Base-by-base conservation (phyloP, 2,329 filamentous ascomycete genomes). In the Pezicula rhizophila region DNA sequence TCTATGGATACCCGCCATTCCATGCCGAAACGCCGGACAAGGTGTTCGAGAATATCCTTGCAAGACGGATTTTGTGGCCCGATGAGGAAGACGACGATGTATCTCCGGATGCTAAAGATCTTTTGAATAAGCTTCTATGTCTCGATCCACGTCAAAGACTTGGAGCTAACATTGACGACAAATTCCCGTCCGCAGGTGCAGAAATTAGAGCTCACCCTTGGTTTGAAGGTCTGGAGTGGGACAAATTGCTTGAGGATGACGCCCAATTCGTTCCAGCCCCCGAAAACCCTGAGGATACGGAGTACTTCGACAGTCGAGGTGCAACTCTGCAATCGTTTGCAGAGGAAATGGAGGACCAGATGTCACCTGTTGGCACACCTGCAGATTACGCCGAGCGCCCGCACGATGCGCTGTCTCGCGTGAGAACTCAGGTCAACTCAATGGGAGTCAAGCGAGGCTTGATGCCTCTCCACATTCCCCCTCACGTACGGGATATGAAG, bases 21-120 rank as follows among this genome's bases (percentile, higher is more conserved):
- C 90, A 97, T 65, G 93, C 89, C 1, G 75, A 78, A 17, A 90
- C 91, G 42, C 89, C 93, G 0, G 93, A 99, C 59, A 78, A 93
- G 59, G 93, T 99, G 1, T 99, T 99, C 63, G 89, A 96, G 60
- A 99, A 99, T 60, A 99, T 99, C 52, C 72, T 99, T 34, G 83
- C 85, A 23, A 85, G 92, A 46, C 86, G 80, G 55, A 96, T 99
- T 43, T 87, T 89, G 57, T 99, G 93, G 92, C 93, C 93, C 0
- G 85, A 90, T 14, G 86, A 90, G 39, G 76, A 82, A 42, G 88
- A 93, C 40, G 82, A 86, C 46, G 78, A 88, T 52, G 82, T 92
- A 4, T 96, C 92, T 0, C 77, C 82, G 1, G 91, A 96, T 63
- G 90, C 92, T 4, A 93, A 95, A 61, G 92, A 99, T 63, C 74